Evolutionary conservation across 2,329 filamentous ascomycete species (phyloP).

Genomic region (Colletotrichum spaethianum): DNA sequence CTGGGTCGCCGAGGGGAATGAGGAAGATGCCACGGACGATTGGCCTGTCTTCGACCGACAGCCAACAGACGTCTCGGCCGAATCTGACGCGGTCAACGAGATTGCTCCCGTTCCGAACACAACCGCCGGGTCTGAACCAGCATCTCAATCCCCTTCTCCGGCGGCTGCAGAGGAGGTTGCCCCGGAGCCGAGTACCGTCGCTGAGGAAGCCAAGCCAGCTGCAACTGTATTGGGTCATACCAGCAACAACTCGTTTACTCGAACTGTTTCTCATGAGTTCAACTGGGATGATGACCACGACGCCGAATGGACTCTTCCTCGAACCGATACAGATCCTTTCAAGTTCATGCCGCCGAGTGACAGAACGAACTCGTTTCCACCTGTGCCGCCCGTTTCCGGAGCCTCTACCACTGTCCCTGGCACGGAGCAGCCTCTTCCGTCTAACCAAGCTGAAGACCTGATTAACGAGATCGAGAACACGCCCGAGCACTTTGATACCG

Average conservation of each 20-base stretch:
- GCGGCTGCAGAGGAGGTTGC: background rate
- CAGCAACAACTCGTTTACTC: slow-evolving; percentile 74
- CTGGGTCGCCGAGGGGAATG: slow-evolving; percentile 24
- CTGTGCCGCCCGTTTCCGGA: slow-evolving; percentile 60
- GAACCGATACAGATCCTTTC: slow-evolving; percentile 70
- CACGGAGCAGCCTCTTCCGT: slow-evolving; percentile 58
- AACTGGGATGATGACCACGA: slow-evolving; percentile 73
- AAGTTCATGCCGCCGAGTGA: slow-evolving; percentile 71
- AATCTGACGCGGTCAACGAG: slow-evolving; percentile 3
- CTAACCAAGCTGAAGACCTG: slow-evolving; percentile 68
- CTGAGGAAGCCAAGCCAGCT: slow-evolving; percentile 24
- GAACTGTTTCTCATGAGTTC: slow-evolving; percentile 74
- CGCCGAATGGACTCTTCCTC: slow-evolving; percentile 68
- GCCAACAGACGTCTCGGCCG: background rate
- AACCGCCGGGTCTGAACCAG: background rate
- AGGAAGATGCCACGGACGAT: slow-evolving; percentile 42
- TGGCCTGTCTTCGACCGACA: slow-evolving; percentile 45
- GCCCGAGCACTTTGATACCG: slow-evolving; percentile 59
- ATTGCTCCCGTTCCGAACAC: background rate
- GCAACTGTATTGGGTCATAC: slow-evolving; percentile 55
- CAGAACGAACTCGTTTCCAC: slow-evolving; percentile 75
- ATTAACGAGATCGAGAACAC: slow-evolving; percentile 66
- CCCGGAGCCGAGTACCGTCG: background rate
- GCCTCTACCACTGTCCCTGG: slow-evolving; percentile 10
- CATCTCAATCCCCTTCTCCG: background rate